Evolutionary conservation across 1,139 yeast genomes (phyloP).

Genomic region (Lodderomyces orthopsilosis): DNA sequence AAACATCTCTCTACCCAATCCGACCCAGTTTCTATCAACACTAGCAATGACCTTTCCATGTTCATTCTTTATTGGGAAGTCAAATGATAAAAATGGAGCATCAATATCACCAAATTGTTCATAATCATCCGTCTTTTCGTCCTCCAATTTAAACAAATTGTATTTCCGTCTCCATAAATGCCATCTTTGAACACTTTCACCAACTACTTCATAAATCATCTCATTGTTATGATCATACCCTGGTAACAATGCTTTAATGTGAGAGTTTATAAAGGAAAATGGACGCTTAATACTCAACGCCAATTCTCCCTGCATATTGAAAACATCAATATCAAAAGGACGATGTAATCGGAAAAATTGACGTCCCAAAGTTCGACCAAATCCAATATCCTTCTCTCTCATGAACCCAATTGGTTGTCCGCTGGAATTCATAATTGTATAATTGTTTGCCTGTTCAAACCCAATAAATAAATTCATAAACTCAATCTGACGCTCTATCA

Average conservation of each 20-base stretch:
- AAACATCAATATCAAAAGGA: conserved; percentile 81
- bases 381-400: conserved; percentile 75
- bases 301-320: conserved; percentile 66
- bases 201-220: conserved; percentile 53
- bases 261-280: conserved; percentile 85
- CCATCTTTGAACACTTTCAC: conserved; percentile 91
- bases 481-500: conserved; percentile 84
- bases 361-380: conserved; percentile 66
- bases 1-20: conserved; percentile 85
- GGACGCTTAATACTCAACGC: conserved; percentile 74
- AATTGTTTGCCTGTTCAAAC: conserved; percentile 85
- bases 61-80: conserved; percentile 71
- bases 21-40: conserved; percentile 93
- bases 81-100: conserved; percentile 82
- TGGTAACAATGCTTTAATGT: conserved; percentile 71
- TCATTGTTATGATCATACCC: conserved; percentile 36
- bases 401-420: conserved; percentile 80
- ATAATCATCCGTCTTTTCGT: conserved; percentile 45
- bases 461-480: conserved; percentile 84
- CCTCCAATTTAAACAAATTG: conserved; percentile 63
- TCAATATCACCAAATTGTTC: conserved; percentile 83
- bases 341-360: conserved; percentile 82
- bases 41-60: conserved; percentile 61
- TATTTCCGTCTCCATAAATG: conserved; percentile 89
- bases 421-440: conserved; percentile 65